A percentile compares a stretch with the other conserved stretches of the same genome.
phyloP scores from a whole-genome alignment of 1,284 basidiomycete species.

The Heterobasidion parviporum region DNA sequence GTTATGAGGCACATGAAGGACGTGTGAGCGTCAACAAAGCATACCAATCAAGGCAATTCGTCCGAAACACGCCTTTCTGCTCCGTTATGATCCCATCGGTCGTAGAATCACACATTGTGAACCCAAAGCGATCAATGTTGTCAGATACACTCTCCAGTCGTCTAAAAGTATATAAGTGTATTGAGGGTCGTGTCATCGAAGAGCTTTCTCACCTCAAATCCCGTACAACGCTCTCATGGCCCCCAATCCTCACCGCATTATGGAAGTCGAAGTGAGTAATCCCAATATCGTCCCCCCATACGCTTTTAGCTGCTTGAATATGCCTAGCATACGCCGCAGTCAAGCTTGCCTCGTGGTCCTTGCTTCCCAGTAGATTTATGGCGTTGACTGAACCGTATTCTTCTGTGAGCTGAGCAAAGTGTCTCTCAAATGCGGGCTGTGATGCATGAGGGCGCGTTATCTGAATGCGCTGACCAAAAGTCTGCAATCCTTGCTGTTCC shows the following conservation, averaged over 20 bases:
- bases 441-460: slow-evolving; percentile 94
- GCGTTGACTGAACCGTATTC: slow-evolving; percentile 78
- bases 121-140: slow-evolving; percentile 78
- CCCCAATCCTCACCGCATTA: slow-evolving; percentile 69
- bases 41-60: slow-evolving; percentile 94
- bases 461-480: slow-evolving; percentile 85
- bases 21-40: slow-evolving; percentile 12
- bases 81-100: slow-evolving; percentile 66
- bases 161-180: slow-evolving; percentile 22
- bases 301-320: slow-evolving; percentile 50
- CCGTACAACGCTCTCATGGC: slow-evolving; percentile 80
- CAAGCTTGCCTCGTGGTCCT: slow-evolving; percentile 87
- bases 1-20: slow-evolving; percentile 2
- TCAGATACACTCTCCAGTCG: slow-evolving; percentile 52
- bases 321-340: slow-evolving; percentile 80
- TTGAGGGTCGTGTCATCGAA: slow-evolving; percentile 2
- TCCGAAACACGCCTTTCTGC: slow-evolving; percentile 88
- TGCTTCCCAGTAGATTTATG: slow-evolving; percentile 83
- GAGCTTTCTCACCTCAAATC: slow-evolving; percentile 55
- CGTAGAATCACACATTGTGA: slow-evolving; percentile 67
- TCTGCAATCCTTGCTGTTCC: slow-evolving; percentile 93
- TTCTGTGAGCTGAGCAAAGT: slow-evolving; percentile 80
- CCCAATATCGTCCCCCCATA: slow-evolving; percentile 50
- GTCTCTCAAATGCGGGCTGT: slow-evolving; percentile 92
- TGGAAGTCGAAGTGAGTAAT: slow-evolving; percentile 97